Base-by-base conservation (phyloP, 2,329 filamentous ascomycete genomes). In the Claviceps lovelessii region DNA sequence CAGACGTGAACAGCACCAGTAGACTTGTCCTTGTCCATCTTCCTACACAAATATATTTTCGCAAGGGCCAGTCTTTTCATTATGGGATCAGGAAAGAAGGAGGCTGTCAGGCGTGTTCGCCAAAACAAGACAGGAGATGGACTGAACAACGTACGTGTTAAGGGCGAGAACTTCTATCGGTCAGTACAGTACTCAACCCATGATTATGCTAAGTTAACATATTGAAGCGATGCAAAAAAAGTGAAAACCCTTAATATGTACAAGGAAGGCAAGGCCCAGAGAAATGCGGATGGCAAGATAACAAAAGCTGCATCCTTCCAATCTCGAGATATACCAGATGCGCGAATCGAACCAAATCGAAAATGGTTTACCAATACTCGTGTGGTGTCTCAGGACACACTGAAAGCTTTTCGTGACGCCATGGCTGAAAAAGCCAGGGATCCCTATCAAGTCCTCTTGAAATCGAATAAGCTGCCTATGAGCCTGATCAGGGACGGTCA, bases 131-230 rank as follows among this genome's bases (percentile, higher is more conserved):
- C 80, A 51, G 80, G 81, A 61, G 86, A 93, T 81, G 89, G 89
- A 69, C 89, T 95, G 81, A 83, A 74, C 64, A 97, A 97, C 74
- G 88, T 97, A 66, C 88, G 85, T 65, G 78, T 83, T 63, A 98
- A 98, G 75, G 93, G 93, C 73, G 91, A 97, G 78, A 97, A 97
- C 76, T 98, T 97, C 75, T 97, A 97, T 76, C 83, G 88, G 78
- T 85, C 74, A 61, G 76, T 55, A 29, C 31, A 33, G 39, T 17
- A 48, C 33, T 54, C 35, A 48, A 19, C 4, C 45, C n/a, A 45
- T 13, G 29, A 13, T 8, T 61, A 37, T 49, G 57, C 54, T 19
- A 29, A 47, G 53, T 55, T 57, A 56, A 61, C 57, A 59, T 17
- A 55, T 52, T 5, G 46, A 54, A 76, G 76, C 61, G 70, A 74